Percentiles rank a stretch among this genome's conserved stretches.
Conservation (phyloP, 257 asterid species). For the Solanum ahanhuiri region DNA sequence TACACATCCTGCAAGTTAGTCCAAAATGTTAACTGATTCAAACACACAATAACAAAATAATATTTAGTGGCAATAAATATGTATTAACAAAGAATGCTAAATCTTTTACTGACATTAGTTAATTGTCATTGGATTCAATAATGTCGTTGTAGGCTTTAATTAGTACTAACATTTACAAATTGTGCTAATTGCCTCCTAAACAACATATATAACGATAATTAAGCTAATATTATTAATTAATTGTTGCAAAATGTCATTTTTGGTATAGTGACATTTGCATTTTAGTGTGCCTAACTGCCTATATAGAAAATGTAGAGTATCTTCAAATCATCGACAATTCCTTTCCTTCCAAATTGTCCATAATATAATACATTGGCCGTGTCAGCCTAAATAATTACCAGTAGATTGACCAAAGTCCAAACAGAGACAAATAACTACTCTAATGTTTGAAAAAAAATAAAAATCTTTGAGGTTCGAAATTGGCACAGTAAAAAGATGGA, state of each 20-base stretch:
- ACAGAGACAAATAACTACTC: background rate
- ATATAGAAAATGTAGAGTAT: background rate
- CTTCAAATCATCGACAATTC: background rate
- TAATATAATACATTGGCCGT: background rate
- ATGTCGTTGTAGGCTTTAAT: too few relatives aligned
- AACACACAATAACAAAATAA: too few relatives aligned
- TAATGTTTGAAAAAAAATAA: background rate
- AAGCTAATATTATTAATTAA: too few relatives aligned
- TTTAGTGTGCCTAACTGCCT: too few relatives aligned
- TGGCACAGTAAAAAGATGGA: background rate
- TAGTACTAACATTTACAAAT: too few relatives aligned
- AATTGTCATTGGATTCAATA: too few relatives aligned
- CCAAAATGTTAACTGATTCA: background rate
- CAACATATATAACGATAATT: too few relatives aligned
- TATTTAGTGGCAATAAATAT: too few relatives aligned
- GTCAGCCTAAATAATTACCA: background rate
- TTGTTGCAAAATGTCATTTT: background rate
- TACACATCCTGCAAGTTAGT: background rate
- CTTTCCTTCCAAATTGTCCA: background rate
- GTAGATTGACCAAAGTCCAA: background rate
- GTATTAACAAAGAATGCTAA: background rate
- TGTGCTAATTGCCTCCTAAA: too few relatives aligned
- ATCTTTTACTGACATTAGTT: accelerated
- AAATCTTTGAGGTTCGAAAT: background rate
- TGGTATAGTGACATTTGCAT: background rate